phyloP scores from a whole-genome alignment of 2,329 filamentous ascomycete genomes.

The Nannizziopsis arthrosporioides region DNA sequence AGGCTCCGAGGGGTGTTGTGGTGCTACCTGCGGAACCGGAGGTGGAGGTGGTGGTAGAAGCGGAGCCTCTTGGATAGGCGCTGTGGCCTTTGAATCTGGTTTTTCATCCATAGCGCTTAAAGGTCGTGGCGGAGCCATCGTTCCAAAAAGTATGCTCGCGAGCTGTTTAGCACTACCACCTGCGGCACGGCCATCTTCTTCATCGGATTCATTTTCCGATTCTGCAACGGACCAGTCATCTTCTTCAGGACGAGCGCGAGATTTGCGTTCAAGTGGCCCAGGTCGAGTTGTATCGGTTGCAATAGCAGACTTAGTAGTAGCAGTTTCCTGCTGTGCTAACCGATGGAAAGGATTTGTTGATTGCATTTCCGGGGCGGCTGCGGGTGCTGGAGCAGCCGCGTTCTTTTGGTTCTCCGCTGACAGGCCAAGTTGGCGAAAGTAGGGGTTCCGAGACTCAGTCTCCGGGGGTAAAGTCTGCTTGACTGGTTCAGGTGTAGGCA shows the following conservation, averaged over 20 bases:
- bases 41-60: slow-evolving; percentile 37
- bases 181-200: slow-evolving; percentile 66
- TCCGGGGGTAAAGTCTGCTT: slow-evolving; percentile 44
- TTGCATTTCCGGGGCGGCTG: slow-evolving; percentile 39
- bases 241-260: slow-evolving; percentile 48
- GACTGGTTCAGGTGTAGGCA: slow-evolving; percentile 33
- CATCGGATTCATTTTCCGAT: slow-evolving; percentile 59
- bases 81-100: slow-evolving; percentile 35
- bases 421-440: slow-evolving; percentile 79
- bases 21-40: slow-evolving; percentile 12
- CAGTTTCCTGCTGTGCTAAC: slow-evolving; percentile 54
- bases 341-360: slow-evolving; percentile 97
- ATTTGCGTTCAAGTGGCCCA: slow-evolving; percentile 37
- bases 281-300: slow-evolving; percentile 28
- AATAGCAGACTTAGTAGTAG: slow-evolving; percentile 41
- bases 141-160: slow-evolving; percentile 89
- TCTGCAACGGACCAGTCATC: slow-evolving; percentile 71
- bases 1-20: slow-evolving; percentile 13
- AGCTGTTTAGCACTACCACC: slow-evolving; percentile 81
- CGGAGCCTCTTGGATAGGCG: slow-evolving; percentile 34
- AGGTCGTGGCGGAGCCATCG: slow-evolving; percentile 86
- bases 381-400: slow-evolving; percentile 27
- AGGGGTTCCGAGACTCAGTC: slow-evolving; percentile 83
- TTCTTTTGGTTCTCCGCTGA: slow-evolving; percentile 40
- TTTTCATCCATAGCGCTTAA: slow-evolving; percentile 66